Conservation (phyloP, 1,139 yeast genomes). For the Lodderomyces beijingensis region DNA sequence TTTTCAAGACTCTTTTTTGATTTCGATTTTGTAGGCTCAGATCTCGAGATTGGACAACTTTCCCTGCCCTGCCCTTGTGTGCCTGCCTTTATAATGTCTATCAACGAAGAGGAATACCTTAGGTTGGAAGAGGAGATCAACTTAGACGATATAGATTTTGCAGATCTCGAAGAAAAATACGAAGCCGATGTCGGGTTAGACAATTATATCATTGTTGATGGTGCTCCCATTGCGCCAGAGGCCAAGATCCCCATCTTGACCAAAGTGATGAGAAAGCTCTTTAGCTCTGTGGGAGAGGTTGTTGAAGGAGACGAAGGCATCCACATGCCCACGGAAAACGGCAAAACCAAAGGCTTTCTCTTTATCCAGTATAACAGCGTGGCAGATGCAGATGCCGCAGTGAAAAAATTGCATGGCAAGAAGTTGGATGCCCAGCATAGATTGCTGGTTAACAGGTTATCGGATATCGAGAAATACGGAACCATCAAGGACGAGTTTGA, state of each 20-base stretch:
- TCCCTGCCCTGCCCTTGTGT: too few species aligned
- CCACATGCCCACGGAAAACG: constrained; percentile 77
- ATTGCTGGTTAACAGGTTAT: constrained; percentile 73
- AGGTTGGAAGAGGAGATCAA: constrained; percentile 47
- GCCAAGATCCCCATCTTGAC: constrained; percentile 78
- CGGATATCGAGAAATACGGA: constrained; percentile 82
- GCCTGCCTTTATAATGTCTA: constrained; percentile 11
- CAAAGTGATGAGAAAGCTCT: constrained; percentile 80
- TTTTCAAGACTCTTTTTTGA: too few species aligned
- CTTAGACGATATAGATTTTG: constrained; percentile 69
- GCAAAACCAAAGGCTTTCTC: constrained; percentile 81
- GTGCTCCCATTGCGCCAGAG: constrained; percentile 94
- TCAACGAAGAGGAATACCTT: constrained; percentile 15
- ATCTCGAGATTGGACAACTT: too few species aligned
- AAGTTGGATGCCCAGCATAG: constrained; percentile 93
- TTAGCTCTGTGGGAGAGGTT: constrained; percentile 64
- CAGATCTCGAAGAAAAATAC: constrained; percentile 80
- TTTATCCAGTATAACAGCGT: constrained; percentile 77
- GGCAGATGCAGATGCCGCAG: constrained; percentile 72
- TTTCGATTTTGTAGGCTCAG: too few species aligned
- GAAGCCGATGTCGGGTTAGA: constrained; percentile 67
- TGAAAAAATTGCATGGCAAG: constrained; percentile 78
- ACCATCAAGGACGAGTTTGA: constrained; percentile 57
- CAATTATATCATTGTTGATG: constrained; percentile 83
- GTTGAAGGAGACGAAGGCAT: constrained; percentile 66